Evolutionary conservation across 2,329 filamentous ascomycete species (phyloP).

Genomic region (Parastagonospora avenae): DNA sequence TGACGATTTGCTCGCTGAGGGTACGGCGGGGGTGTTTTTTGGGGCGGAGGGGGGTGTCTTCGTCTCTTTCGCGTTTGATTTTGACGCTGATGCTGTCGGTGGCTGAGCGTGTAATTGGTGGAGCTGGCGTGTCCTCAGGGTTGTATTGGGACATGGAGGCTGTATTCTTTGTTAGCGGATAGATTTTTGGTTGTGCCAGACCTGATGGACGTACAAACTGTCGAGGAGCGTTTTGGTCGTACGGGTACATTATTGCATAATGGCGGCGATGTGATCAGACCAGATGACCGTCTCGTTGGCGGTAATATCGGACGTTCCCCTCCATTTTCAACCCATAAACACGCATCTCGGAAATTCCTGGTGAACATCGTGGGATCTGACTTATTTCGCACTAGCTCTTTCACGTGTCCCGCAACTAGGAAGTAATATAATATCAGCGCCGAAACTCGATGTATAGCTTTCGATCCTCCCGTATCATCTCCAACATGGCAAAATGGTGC

Average conservation of each 20-base stretch:
- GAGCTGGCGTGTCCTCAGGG: conserved; percentile 10
- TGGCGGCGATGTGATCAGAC: conserved; percentile 15
- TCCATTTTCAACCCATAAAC: conserved; percentile 32
- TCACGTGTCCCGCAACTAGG: conserved; percentile 30
- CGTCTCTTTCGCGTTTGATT: conserved; percentile 34
- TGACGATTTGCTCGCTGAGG: conserved; percentile 24
- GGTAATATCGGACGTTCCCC: conserved; percentile 22
- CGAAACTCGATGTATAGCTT: conserved; percentile 34
- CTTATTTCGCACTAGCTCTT: conserved; percentile 28
- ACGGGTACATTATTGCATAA: conserved; percentile 18
- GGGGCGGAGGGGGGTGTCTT: conserved; percentile 19
- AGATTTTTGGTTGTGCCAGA: conserved; percentile 55
- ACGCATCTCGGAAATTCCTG: conserved; percentile 34
- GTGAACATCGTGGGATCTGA: conserved; percentile 35
- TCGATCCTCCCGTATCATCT: conserved; percentile 30
- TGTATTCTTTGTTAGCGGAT: conserved; percentile 4
- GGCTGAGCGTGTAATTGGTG: conserved; percentile 22
- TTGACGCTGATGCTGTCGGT: conserved; percentile 22
- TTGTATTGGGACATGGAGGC: conserved; percentile 10
- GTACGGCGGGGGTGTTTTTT: conserved; percentile 26
- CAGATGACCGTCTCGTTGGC: conserved; percentile 25
- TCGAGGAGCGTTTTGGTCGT: conserved; percentile 69
- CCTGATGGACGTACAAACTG: conserved; percentile 65
- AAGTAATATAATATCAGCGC: conserved; percentile 35
- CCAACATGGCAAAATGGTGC: conserved; percentile 35